These are phyloP conservation scores for Anthostomella pinea DNA, from an alignment of 2,329 filamentous ascomycete species.

Conservation along the genomic window DNA sequence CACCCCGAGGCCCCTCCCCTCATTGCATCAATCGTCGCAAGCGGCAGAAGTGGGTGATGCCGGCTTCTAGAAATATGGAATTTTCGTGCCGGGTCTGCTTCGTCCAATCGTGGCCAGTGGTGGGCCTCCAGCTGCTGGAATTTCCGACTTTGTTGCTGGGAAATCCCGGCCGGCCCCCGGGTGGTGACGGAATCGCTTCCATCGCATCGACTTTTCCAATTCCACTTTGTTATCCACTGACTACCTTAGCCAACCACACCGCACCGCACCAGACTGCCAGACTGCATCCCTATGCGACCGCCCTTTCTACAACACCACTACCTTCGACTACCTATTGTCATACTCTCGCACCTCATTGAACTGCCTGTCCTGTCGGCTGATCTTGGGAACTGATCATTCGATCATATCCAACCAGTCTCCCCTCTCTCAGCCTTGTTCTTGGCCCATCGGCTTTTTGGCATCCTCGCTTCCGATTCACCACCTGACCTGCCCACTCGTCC, in stretches of 20 bases:
- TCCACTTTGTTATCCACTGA: constrained; percentile 1
- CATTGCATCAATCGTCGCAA: too few relatives aligned
- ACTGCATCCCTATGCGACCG: too few relatives aligned
- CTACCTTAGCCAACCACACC: too few relatives aligned
- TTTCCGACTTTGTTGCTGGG: constrained; percentile 16
- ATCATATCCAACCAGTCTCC: constrained; percentile 9
- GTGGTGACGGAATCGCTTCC: constrained; percentile 30
- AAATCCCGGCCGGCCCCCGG: constrained; percentile 21
- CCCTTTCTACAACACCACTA: too few relatives aligned
- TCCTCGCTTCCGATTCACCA: constrained; percentile 1
- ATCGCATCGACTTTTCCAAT: constrained; percentile 16
- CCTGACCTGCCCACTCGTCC: constrained; percentile 2
- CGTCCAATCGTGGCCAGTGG: not conserved
- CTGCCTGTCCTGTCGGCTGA: constrained; percentile 10
- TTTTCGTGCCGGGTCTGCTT: too few relatives aligned
- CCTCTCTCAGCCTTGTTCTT: constrained; percentile 5
- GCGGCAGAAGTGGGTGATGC: too few relatives aligned
- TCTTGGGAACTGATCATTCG: constrained; percentile 13
- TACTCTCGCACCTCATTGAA: too few relatives aligned
- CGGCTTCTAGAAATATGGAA: too few relatives aligned
- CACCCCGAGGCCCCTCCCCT: too few relatives aligned
- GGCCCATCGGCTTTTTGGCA: constrained; percentile 1
- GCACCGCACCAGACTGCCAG: too few relatives aligned
- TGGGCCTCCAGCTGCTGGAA: not conserved
- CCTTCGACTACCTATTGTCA: too few relatives aligned